phyloP scores from a whole-genome alignment of 106 monocot species.

The Dendrobium nobile region DNA sequence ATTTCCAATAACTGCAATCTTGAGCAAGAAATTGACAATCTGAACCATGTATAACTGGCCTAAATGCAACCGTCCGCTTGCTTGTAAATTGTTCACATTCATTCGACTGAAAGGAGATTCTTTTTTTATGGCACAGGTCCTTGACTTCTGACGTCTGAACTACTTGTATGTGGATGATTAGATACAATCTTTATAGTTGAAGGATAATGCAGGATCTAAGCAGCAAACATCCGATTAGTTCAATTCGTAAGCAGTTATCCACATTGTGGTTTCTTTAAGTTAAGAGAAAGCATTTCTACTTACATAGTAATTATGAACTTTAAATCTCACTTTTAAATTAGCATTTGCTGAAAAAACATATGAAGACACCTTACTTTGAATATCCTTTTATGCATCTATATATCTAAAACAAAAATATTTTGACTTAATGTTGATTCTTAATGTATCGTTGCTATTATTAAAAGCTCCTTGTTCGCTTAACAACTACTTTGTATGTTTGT shows the following conservation, averaged over 20 bases:
- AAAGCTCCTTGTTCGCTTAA: too few relatives aligned
- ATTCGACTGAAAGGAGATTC: not conserved
- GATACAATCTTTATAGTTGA: not conserved
- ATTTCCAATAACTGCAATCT: not conserved
- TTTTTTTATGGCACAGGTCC: not conserved
- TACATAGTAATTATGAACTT: not conserved
- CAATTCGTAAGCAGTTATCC: conserved; percentile 2
- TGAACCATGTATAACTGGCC: not conserved
- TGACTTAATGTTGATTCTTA: too few relatives aligned
- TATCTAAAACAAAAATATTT: too few relatives aligned
- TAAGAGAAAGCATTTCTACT: not conserved
- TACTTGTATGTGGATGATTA: not conserved
- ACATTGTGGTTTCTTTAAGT: not conserved
- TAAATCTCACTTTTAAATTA: not conserved
- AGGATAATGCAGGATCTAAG: not conserved
- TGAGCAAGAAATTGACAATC: not conserved
- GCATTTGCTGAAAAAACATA: not conserved
- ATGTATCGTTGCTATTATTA: too few relatives aligned
- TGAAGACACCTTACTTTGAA: too few relatives aligned
- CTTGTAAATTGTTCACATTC: not conserved
- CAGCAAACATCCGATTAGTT: not conserved
- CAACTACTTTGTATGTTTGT: too few relatives aligned
- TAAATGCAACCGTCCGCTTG: not conserved
- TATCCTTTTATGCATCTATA: too few relatives aligned
- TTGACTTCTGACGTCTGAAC: not conserved